Evolutionary conservation across 2,329 filamentous ascomycete genomes (phyloP).

Genomic region (Talaromyces piceae): DNA sequence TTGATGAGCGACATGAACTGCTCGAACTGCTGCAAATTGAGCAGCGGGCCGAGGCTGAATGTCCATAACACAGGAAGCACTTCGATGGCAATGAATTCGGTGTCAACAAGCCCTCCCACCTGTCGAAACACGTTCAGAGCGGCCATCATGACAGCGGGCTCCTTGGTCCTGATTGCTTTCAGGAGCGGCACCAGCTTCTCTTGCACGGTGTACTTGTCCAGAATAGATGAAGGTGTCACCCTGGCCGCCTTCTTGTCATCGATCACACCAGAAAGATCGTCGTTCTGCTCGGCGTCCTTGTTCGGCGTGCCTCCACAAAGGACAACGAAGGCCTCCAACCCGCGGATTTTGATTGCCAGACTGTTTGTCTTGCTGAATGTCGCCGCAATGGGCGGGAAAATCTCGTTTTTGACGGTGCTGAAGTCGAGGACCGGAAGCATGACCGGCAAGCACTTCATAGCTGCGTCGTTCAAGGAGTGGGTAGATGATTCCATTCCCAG

Average conservation of each 20-base stretch:
- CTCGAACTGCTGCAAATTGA: constrained; percentile 82
- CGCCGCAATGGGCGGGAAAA: constrained; percentile 83
- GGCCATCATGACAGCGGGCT: constrained; percentile 95
- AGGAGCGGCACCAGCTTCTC: constrained; percentile 91
- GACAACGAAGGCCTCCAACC: constrained; percentile 80
- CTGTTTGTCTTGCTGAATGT: constrained; percentile 93
- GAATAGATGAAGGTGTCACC: constrained; percentile 62
- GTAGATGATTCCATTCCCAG: constrained; percentile 82
- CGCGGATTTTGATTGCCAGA: constrained; percentile 87
- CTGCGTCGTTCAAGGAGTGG: constrained; percentile 79
- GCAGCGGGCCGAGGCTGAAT: constrained; percentile 82
- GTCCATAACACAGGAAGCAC: constrained; percentile 83
- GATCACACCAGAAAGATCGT: constrained; percentile 67
- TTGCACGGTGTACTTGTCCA: constrained; percentile 98
- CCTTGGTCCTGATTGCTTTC: constrained; percentile 92
- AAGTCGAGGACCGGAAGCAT: constrained; percentile 90
- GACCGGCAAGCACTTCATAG: constrained; percentile 67
- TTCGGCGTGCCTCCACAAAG: constrained; percentile 71
- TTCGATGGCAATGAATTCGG: constrained; percentile 87
- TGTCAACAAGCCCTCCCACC: constrained; percentile 72
- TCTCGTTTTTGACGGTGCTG: constrained; percentile 90
- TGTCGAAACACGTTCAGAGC: constrained; percentile 77
- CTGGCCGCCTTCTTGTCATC: constrained; percentile 48
- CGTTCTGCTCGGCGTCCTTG: constrained; percentile 41
- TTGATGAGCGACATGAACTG: constrained; percentile 86